Evolutionary conservation across 2,329 filamentous ascomycete species (phyloP).

Genomic region (Penicillium oxalicum): DNA sequence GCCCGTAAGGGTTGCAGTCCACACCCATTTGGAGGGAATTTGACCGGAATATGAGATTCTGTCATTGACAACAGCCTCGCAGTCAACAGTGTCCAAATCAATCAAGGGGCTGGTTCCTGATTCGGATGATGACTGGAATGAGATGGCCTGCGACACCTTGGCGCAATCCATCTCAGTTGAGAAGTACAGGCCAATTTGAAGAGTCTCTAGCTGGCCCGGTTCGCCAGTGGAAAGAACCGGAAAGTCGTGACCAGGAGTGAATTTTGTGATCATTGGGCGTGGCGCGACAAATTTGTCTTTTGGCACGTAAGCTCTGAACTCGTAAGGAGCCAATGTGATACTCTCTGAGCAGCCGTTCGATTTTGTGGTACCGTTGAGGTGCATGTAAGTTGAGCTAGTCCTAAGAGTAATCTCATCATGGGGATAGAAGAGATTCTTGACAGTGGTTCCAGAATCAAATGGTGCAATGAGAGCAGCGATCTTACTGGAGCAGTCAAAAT

Average conservation of each 20-base stretch:
- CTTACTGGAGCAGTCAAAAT: slow-evolving; percentile 51
- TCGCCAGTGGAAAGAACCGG: slow-evolving; percentile 47
- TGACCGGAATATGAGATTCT: slow-evolving; percentile 43
- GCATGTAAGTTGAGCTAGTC: slow-evolving; percentile 41
- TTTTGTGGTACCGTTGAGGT: slow-evolving; percentile 43
- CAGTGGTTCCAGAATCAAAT: slow-evolving; percentile 49
- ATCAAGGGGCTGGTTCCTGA: slow-evolving; percentile 41
- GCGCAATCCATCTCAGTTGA: slow-evolving; percentile 57
- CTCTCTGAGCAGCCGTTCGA: slow-evolving; percentile 52
- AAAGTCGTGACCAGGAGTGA: slow-evolving; percentile 56
- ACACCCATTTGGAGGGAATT: slow-evolving; percentile 51
- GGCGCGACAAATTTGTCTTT: slow-evolving; percentile 46
- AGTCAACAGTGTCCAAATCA: slow-evolving; percentile 42
- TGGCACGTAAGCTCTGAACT: slow-evolving; percentile 57
- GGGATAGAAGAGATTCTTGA: slow-evolving; percentile 59
- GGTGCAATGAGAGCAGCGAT: slow-evolving; percentile 51
- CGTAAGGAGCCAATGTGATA: slow-evolving; percentile 51
- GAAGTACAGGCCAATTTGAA: slow-evolving; percentile 53
- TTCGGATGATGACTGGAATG: slow-evolving; percentile 50
- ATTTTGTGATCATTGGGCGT: slow-evolving; percentile 54
- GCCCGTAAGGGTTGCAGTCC: slow-evolving; percentile 48
- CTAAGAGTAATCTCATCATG: slow-evolving; percentile 52
- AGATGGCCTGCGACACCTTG: slow-evolving; percentile 46
- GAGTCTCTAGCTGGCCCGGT: slow-evolving; percentile 37
- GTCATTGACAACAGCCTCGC: slow-evolving; percentile 36